phyloP scores from a whole-genome alignment of 169 alveolate species.

The Eimeria acervulina region DNA sequence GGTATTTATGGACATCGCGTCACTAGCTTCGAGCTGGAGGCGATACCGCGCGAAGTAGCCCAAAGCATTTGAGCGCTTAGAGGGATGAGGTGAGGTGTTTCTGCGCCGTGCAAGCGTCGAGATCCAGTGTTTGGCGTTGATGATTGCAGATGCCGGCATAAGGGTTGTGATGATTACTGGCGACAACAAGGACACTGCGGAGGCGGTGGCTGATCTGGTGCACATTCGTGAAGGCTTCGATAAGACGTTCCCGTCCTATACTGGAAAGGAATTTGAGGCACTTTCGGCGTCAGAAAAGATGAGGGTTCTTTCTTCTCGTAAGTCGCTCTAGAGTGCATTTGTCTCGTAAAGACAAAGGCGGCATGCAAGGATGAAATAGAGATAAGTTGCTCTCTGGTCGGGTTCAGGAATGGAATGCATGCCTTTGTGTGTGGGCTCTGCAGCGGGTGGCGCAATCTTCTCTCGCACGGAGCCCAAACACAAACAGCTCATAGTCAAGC shows the following conservation, averaged over 20 bases:
- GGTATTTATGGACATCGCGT: not conserved
- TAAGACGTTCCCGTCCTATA: slow-evolving; percentile 88
- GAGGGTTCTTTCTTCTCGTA: slow-evolving; percentile 84
- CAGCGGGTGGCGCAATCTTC: slow-evolving; percentile 94
- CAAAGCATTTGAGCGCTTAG: not conserved
- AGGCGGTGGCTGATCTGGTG: slow-evolving; percentile 98
- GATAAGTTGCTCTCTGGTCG: not conserved
- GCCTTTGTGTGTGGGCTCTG: not conserved
- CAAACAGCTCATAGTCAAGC: slow-evolving; percentile 97
- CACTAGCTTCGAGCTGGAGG: not conserved
- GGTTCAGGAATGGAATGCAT: not conserved
- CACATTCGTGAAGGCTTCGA: slow-evolving; percentile 91
- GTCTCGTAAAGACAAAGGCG: not conserved
- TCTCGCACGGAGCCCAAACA: slow-evolving; percentile 99
- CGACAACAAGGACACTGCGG: slow-evolving; percentile 98
- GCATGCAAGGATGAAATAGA: not conserved
- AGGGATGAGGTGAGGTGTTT: not conserved
- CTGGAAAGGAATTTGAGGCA: slow-evolving; percentile 97
- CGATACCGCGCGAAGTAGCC: not conserved
- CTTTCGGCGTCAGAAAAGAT: slow-evolving; percentile 90
- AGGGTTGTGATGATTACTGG: slow-evolving; percentile 99
- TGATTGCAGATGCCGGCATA: slow-evolving; percentile 96
- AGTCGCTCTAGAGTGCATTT: not conserved
- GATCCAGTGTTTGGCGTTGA: not conserved
- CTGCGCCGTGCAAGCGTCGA: not conserved